These are phyloP conservation scores for Pseudohalonectria lignicola DNA, from an alignment of 2,329 filamentous ascomycete genomes.

Conservation along the genomic window DNA sequence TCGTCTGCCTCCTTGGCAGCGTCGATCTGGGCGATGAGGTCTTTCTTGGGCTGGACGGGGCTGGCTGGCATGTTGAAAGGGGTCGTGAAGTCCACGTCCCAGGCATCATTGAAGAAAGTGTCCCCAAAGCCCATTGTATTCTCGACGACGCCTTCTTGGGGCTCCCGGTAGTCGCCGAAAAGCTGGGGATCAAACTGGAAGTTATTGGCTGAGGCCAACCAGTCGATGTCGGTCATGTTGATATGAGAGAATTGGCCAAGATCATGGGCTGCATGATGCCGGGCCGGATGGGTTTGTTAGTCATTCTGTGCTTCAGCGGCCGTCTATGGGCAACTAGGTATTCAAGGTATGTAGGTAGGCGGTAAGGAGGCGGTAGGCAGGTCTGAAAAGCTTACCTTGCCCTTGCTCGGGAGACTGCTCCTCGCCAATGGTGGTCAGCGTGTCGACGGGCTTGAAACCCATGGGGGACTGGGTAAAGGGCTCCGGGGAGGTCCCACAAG, in stretches of 20 bases:
- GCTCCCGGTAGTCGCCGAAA: conserved; percentile 86
- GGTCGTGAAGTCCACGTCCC: conserved; percentile 70
- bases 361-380: no score
- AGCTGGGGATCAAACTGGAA: conserved; percentile 84
- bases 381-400: no score
- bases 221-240: conserved; percentile 52
- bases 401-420: conserved; percentile 34
- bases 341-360: no score
- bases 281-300: no score
- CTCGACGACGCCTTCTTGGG: conserved; percentile 67
- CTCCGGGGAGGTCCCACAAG: conserved; percentile 70
- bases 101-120: conserved; percentile 60
- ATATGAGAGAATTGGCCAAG: conserved; percentile 28
- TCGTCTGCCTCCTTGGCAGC: conserved; percentile 58
- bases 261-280: no score
- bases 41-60: conserved; percentile 42
- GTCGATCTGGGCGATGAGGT: conserved; percentile 70
- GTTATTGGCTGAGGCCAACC: conserved; percentile 68
- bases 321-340: no score
- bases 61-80: conserved; percentile 60
- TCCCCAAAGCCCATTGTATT: conserved; percentile 51
- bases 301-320: no score
- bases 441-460: conserved; percentile 52
- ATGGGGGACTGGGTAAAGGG: conserved; percentile 61
- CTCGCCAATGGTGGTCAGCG: conserved; percentile 53